Evolutionary conservation across 306 rosid genomes (phyloP).

Genomic region (Rosa chinensis): DNA sequence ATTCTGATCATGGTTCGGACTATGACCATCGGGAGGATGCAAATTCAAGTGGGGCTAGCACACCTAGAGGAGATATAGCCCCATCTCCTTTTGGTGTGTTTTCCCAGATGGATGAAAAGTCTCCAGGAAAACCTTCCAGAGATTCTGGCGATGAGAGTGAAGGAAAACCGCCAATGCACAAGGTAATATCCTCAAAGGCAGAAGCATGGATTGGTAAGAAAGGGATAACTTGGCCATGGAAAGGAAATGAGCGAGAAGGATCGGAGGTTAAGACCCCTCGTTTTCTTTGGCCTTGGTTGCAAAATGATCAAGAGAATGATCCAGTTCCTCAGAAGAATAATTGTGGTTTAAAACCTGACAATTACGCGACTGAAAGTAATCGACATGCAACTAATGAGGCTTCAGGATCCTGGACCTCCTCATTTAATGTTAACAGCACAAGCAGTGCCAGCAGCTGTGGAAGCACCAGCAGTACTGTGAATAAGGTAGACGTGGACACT

Average conservation of each 20-base stretch:
- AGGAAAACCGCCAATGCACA: conserved; percentile 67
- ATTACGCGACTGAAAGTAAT: conserved; percentile 50
- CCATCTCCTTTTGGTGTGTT: conserved; percentile 58
- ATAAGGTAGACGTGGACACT: conserved; percentile 71
- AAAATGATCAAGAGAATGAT: conserved; percentile 69
- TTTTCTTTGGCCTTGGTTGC: conserved; percentile 59
- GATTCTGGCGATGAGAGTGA: conserved; percentile 71
- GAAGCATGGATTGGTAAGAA: conserved; percentile 92
- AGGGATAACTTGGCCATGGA: conserved; percentile 90
- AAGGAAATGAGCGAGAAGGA: conserved; percentile 65
- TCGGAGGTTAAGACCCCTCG: conserved; percentile 49
- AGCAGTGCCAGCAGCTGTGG: conserved; percentile 98
- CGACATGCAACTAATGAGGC: conserved; percentile 65
- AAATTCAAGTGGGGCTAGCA: conserved; percentile 91
- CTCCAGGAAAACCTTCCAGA: conserved; percentile 49
- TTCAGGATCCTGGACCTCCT: conserved; percentile 73
- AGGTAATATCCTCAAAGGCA: conserved; percentile 62
- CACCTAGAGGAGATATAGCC: conserved; percentile 75
- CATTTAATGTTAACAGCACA: conserved; percentile 81
- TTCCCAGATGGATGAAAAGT: conserved; percentile 57
- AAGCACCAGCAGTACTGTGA: conserved; percentile 76
- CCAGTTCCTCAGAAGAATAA: conserved; percentile 39
- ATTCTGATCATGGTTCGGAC: conserved; percentile 66
- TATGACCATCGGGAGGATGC: conserved; percentile 81
- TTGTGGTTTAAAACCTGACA: conserved; percentile 51